Evolutionary conservation across 805 yeast species (phyloP).

Genomic region (Saccharomycopsis schoenii): DNA sequence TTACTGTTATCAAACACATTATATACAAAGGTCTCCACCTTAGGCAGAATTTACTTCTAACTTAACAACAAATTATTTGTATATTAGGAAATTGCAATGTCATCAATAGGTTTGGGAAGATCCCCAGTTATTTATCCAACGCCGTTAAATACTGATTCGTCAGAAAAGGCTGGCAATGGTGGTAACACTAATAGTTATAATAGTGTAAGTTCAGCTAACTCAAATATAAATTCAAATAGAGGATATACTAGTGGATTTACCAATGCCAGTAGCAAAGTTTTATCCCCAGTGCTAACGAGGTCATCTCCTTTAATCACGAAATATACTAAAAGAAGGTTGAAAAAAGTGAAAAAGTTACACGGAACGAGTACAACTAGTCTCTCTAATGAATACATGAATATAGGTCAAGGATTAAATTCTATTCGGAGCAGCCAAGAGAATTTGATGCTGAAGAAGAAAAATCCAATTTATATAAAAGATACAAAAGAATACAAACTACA

Average conservation of each 20-base stretch:
- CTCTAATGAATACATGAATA: not conserved
- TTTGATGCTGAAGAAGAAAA: not conserved
- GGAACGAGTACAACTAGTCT: not conserved
- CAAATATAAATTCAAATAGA: not conserved
- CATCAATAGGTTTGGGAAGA: constrained; percentile 17
- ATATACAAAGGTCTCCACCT: not conserved
- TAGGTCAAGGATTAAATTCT: not conserved
- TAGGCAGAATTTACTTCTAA: not conserved
- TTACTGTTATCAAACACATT: no score
- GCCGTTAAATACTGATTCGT: constrained; percentile 6
- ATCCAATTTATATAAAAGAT: constrained; percentile 19
- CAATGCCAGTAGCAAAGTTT: not conserved
- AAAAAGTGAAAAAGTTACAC: not conserved
- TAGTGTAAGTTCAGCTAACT: constrained; percentile 5
- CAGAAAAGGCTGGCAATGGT: not conserved
- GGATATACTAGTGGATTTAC: not conserved
- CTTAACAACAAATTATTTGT: not conserved
- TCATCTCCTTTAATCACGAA: not conserved
- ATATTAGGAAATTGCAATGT: not conserved
- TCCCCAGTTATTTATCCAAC: constrained; percentile 18
- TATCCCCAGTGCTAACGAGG: not conserved
- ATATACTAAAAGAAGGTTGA: not conserved
- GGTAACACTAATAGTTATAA: not conserved
- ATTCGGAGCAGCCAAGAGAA: not conserved
- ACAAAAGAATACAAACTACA: constrained; percentile 23